Percentiles rank a stretch among this genome's conserved stretches.
Conservation (phyloP, 768 basidiomycete species). For the Lanmaoa rubissima region DNA sequence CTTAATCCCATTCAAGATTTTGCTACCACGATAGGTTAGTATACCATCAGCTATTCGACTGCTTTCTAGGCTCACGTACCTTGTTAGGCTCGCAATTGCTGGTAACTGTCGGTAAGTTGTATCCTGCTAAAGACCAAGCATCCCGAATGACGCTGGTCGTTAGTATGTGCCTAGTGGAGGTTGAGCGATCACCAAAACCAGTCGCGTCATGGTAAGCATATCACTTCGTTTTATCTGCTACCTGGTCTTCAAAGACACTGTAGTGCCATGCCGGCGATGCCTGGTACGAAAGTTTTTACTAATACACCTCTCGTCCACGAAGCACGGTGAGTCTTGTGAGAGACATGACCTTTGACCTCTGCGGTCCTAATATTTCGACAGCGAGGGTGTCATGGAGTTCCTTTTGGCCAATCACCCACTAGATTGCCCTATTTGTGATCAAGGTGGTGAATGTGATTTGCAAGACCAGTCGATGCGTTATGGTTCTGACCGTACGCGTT, state of each 20-base stretch:
- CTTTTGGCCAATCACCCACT: conserved; percentile 96
- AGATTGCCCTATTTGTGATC: conserved; percentile 98
- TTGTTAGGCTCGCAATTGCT: conserved; percentile 84
- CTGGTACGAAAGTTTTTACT: conserved; percentile 87
- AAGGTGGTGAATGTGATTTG: conserved; percentile 97
- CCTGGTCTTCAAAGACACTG: not conserved
- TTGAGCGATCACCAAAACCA: conserved; percentile 92
- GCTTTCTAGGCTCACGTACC: not conserved
- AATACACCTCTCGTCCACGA: conserved; percentile 90
- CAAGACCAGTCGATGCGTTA: conserved; percentile 99
- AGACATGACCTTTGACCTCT: not conserved
- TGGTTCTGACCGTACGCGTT: conserved; percentile 94
- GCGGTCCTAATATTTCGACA: conserved; percentile 29
- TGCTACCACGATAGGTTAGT: conserved; percentile 82
- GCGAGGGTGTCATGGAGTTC: conserved; percentile 99
- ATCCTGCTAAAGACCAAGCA: conserved; percentile 1
- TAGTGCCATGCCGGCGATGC: conserved; percentile 98
- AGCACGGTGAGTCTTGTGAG: conserved; percentile 55
- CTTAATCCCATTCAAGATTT: conserved; percentile 47
- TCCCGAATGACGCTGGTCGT: conserved; percentile 4
- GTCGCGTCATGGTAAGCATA: conserved; percentile 82
- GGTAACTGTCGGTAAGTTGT: conserved; percentile 88
- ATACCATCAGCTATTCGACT: not conserved
- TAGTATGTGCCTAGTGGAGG: conserved; percentile 99
- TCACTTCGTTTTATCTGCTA: not conserved